Evolutionary conservation across 805 yeast species (phyloP), one percentile per base, ranked within the genome.

Genomic region (Nakazawaea anatomiae): DNA sequence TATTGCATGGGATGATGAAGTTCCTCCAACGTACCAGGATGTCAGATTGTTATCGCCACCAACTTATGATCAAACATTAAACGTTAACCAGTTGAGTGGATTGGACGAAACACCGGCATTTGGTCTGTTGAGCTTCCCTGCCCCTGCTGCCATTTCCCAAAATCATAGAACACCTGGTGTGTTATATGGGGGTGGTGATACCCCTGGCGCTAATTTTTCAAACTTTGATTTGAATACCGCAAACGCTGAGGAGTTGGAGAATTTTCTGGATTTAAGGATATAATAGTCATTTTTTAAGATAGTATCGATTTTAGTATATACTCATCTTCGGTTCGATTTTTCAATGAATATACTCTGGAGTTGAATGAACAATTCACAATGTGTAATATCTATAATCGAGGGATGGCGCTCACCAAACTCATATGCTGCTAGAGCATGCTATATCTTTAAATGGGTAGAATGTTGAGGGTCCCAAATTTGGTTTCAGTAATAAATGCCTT

Each of bases 1-100:
- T 4, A 89, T 94, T 32, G 87, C 97, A 0, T 94, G 99, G 98
- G 97, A 92, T 67, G 97, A 92, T 63, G 99, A 94, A 67, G 98
- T 95, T 14, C 99, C 99, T 2, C 99, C 99, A 1, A 87, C 90
- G 25, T 94, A 94, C 61, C 89, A 82, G 49, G 92, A 89, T 57
- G 90, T 94, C 25, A 74, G 82, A 31, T 82, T 95, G 0, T 73
- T 89, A 42, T 82, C 91, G 27, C 99, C 99, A 0, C 99, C 99
- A 1, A 80, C 82, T 2, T 92, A 94, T 65, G 75, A 69, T 43
- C 61, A 60, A 42, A 62, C 71, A 9, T 58, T 66, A 10, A 54
- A 55, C 34, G 57, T 44, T 50, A 30, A 34, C 9, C 5, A 12
- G 1, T 36, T 42, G 6, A n/a, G 38, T 5, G 59, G 56, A 4